phyloP scores from a whole-genome alignment of 1,284 basidiomycete genomes.

The Ustilago shanxiensis region DNA sequence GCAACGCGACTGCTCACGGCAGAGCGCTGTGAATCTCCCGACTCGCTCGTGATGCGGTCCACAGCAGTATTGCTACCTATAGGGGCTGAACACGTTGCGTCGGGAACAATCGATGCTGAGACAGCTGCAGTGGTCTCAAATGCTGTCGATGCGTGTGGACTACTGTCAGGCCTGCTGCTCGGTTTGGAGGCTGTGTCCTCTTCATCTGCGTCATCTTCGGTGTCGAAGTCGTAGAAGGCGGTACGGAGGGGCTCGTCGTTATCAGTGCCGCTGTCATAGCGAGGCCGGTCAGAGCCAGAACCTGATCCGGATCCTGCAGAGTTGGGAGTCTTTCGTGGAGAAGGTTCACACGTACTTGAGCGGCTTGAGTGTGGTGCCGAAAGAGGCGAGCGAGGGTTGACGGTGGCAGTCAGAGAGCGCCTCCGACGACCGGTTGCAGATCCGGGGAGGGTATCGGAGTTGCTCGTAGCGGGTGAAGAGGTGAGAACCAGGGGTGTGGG shows the following conservation, averaged over 20 bases:
- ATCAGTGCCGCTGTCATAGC: conserved; percentile 7
- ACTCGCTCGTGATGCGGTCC: conserved; percentile 15
- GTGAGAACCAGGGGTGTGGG: conserved; percentile 40
- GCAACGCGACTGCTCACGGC: conserved; percentile 17
- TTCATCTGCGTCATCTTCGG: conserved; percentile 8
- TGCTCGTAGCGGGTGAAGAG: conserved; percentile 36
- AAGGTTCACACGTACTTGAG: background rate
- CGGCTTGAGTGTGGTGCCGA: conserved; percentile 20
- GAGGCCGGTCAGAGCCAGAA: conserved; percentile 2
- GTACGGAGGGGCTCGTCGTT: conserved; percentile 33
- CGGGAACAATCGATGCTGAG: background rate
- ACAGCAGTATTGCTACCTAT: background rate
- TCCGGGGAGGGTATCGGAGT: conserved; percentile 25
- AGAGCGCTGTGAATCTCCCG: conserved; percentile 13
- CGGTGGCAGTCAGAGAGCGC: conserved; percentile 27
- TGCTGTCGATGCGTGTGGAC: background rate
- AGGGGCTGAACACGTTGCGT: background rate
- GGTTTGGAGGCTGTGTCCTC: conserved; percentile 1
- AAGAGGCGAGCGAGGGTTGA: conserved; percentile 29
- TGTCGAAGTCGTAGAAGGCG: conserved; percentile 40
- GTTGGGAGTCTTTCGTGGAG: conserved; percentile 2
- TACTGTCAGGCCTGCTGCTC: conserved; percentile 1
- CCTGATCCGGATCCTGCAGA: conserved; percentile 6
- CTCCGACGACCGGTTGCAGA: conserved; percentile 22
- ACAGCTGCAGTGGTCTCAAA: background rate